Percentiles rank a stretch among this genome's conserved stretches.
Conservation (phyloP, 257 asterid genomes). For the Jacaranda copaia region DNA sequence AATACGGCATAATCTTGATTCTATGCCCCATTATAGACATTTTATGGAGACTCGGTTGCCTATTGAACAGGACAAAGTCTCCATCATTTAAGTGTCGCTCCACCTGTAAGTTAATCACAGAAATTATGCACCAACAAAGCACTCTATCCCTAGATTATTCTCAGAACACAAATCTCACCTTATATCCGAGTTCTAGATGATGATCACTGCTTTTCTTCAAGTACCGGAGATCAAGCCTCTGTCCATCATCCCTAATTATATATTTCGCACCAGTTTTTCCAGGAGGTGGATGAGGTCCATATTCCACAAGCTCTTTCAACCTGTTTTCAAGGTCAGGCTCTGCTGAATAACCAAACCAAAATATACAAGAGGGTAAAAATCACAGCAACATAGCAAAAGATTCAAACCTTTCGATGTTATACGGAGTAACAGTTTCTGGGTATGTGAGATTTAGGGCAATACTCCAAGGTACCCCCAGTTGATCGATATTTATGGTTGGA, state of each 20-base stretch:
- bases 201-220: conserved; percentile 97
- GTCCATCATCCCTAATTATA: conserved; percentile 98
- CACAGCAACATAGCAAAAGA: conserved; percentile 13
- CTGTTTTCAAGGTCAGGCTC: conserved; percentile 49
- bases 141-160: conserved; percentile 25
- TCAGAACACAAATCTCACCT: conserved; percentile 51
- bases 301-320: conserved; percentile 96
- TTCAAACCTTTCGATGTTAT: conserved; percentile 91
- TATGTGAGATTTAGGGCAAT: conserved; percentile 97
- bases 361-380: conserved; percentile 20
- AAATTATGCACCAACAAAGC: conserved; percentile 28
- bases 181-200: conserved; percentile 96
- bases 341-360: conserved; percentile 30
- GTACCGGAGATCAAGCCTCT: conserved; percentile 98
- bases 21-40: conserved; percentile 99
- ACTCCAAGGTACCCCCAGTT: conserved; percentile 99
- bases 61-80: conserved; percentile 91
- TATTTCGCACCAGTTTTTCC: conserved; percentile 99
- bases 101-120: conserved; percentile 66
- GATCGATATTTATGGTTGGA: conserved; percentile 95
- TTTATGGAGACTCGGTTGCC: conserved; percentile 99
- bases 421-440: conserved; percentile 99
- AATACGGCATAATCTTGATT: conserved; percentile 98
- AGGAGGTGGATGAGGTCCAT: conserved; percentile 99
- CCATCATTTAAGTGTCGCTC: conserved; percentile 99